phyloP scores from a whole-genome alignment of 202 grass and related monocot genomes.

The Panicum virgatum region DNA sequence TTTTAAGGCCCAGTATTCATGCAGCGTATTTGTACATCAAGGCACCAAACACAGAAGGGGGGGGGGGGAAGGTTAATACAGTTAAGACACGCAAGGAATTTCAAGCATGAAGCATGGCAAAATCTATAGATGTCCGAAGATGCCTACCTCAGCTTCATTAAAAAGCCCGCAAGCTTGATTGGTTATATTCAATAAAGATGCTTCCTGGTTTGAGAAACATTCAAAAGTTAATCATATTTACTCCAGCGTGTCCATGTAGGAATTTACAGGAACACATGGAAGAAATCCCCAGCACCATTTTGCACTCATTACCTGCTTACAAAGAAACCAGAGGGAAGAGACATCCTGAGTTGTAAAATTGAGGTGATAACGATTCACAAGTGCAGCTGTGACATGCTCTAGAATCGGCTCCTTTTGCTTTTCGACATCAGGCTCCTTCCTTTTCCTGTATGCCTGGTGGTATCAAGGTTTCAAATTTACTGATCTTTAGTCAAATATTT shows the following conservation, averaged over 20 bases:
- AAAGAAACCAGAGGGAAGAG: slow-evolving; percentile 96
- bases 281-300: neutral
- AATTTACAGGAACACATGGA: neutral
- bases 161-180: slow-evolving; percentile 98
- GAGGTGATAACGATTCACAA: slow-evolving; percentile 63
- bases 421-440: slow-evolving; percentile 83
- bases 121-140: too few species aligned
- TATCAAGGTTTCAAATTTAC: slow-evolving; percentile 10
- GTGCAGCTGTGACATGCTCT: slow-evolving; percentile 65
- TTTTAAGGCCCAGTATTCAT: neutral
- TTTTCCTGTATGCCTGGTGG: slow-evolving; percentile 79
- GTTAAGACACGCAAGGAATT: neutral
- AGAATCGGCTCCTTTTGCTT: slow-evolving; percentile 87
- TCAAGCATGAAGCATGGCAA: neutral
- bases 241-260: slow-evolving; percentile 17
- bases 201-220: slow-evolving; percentile 68
- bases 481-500: neutral
- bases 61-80: neutral
- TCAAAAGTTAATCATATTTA: slow-evolving; percentile 18
- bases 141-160: slow-evolving; percentile 73
- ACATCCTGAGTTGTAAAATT: slow-evolving; percentile 85
- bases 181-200: slow-evolving; percentile 89
- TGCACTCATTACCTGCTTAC: slow-evolving; percentile 68
- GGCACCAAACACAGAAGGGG: neutral
- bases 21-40: neutral